These are phyloP conservation scores for Fomitopsis pinicola DNA, from an alignment of 1,284 basidiomycete genomes.

Conservation along the genomic window DNA sequence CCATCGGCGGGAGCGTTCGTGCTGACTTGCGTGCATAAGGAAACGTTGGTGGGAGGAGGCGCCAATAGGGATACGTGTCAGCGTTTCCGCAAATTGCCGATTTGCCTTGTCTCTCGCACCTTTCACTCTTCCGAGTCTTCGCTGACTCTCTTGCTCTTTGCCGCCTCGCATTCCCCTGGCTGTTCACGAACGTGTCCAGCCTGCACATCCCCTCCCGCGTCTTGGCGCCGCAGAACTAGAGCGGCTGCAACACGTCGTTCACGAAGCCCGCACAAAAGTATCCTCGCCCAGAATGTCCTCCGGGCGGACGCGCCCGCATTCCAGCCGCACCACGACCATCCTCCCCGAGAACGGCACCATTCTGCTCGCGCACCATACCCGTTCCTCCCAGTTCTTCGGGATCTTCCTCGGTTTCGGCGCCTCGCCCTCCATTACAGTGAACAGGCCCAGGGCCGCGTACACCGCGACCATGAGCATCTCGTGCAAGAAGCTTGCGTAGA, in stretches of 20 bases:
- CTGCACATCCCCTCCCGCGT: slow-evolving; percentile 48
- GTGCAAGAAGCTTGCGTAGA: slow-evolving; percentile 79
- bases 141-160: too few species aligned
- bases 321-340: slow-evolving; percentile 60
- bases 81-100: too few species aligned
- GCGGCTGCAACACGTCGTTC: slow-evolving; percentile 61
- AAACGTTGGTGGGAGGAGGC: too few species aligned
- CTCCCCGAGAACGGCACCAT: slow-evolving; percentile 63
- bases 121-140: too few species aligned
- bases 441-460: slow-evolving; percentile 67
- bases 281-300: slow-evolving; percentile 6
- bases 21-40: too few species aligned
- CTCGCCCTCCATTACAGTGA: slow-evolving; percentile 43
- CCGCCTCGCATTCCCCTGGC: slow-evolving; percentile 64
- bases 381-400: slow-evolving; percentile 26
- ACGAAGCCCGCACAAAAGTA: slow-evolving; percentile 35
- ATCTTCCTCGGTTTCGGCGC: slow-evolving; percentile 25
- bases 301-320: slow-evolving; percentile 29
- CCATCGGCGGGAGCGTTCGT: too few species aligned
- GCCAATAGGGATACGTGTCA: too few species aligned
- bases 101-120: too few species aligned
- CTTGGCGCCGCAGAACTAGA: slow-evolving; percentile 55
- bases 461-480: slow-evolving; percentile 80
- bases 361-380: slow-evolving; percentile 53
- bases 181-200: slow-evolving; percentile 64